Evolutionary conservation across 805 yeast genomes (phyloP).

Genomic region (Yamadazyma takamatsuzukensis): DNA sequence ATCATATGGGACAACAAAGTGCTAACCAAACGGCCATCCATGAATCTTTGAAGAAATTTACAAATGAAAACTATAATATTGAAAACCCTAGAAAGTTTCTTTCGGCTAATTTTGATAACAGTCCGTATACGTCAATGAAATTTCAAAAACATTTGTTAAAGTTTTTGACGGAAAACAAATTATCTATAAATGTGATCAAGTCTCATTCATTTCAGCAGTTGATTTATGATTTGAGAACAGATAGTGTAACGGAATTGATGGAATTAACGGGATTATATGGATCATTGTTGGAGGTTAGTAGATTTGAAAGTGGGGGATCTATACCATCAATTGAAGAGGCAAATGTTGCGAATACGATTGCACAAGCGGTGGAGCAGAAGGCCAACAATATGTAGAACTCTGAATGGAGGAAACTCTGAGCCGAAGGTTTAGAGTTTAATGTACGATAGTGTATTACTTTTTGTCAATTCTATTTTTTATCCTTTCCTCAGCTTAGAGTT

Average conservation of each 20-base stretch:
- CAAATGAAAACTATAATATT: slow-evolving; percentile 50
- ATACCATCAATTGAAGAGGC: slow-evolving; percentile 20
- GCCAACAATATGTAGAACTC: slow-evolving; percentile 8
- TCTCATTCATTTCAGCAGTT: slow-evolving; percentile 50
- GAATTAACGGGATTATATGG: slow-evolving; percentile 45
- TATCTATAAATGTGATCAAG: slow-evolving; percentile 45
- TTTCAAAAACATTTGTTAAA: slow-evolving; percentile 50
- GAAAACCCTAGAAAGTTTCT: slow-evolving; percentile 17
- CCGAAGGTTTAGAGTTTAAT: no score
- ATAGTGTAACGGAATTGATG: slow-evolving; percentile 42
- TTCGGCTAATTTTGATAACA: slow-evolving; percentile 33
- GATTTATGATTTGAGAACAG: slow-evolving; percentile 47
- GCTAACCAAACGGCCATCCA: no score
- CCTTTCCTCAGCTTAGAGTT: no score
- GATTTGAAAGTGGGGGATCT: slow-evolving; percentile 14
- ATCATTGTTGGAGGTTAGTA: slow-evolving; percentile 42
- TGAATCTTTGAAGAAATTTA: slow-evolving; percentile 32
- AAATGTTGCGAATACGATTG: slow-evolving; percentile 20
- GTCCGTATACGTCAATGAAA: slow-evolving; percentile 42
- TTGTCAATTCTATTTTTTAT: no score
- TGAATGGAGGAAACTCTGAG: no score
- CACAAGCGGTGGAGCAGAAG: slow-evolving; percentile 17
- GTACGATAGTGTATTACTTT: no score
- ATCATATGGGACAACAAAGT: no score
- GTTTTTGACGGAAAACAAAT: slow-evolving; percentile 50